Evolutionary conservation across 768 basidiomycete genomes (phyloP).

Genomic region (Scleroderma bovista): DNA sequence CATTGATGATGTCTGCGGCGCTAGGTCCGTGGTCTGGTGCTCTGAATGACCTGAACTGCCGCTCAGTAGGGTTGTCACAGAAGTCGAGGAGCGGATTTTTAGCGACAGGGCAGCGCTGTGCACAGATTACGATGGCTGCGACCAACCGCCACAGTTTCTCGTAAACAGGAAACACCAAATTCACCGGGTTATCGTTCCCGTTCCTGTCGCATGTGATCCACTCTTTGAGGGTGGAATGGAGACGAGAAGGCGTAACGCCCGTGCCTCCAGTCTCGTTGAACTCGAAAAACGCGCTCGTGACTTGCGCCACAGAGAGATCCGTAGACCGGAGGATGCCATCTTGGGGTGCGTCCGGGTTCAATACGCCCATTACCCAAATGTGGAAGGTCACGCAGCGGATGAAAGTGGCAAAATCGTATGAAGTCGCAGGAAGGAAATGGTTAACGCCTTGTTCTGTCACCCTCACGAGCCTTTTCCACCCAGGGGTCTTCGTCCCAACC

Average conservation of each 20-base stretch:
- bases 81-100: slow-evolving; percentile 33
- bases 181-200: slow-evolving; percentile 28
- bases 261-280: slow-evolving; percentile 33
- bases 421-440: not conserved
- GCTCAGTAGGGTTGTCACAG: slow-evolving; percentile 26
- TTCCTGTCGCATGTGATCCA: slow-evolving; percentile 33
- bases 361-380: slow-evolving; percentile 37
- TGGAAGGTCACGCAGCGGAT: slow-evolving; percentile 42
- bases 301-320: slow-evolving; percentile 28
- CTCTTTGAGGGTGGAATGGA: slow-evolving; percentile 33
- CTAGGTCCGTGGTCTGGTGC: slow-evolving; percentile 8
- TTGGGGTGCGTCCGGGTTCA: slow-evolving; percentile 22
- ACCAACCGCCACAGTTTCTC: slow-evolving; percentile 61
- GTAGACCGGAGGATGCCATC: slow-evolving; percentile 21
- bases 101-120: slow-evolving; percentile 18
- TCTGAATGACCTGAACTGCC: slow-evolving; percentile 15
- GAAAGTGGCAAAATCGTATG: slow-evolving; percentile 31
- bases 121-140: slow-evolving; percentile 38
- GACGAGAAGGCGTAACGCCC: slow-evolving; percentile 24
- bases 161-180: slow-evolving; percentile 53
- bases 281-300: slow-evolving; percentile 39
- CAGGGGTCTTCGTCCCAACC: not conserved
- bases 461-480: not conserved
- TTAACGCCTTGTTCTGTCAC: not conserved
- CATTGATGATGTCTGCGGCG: slow-evolving; percentile 17